These are phyloP conservation scores for Pestalotiopsis sp. DNA, from an alignment of 2,329 filamentous ascomycete genomes.

Conservation along the genomic window DNA sequence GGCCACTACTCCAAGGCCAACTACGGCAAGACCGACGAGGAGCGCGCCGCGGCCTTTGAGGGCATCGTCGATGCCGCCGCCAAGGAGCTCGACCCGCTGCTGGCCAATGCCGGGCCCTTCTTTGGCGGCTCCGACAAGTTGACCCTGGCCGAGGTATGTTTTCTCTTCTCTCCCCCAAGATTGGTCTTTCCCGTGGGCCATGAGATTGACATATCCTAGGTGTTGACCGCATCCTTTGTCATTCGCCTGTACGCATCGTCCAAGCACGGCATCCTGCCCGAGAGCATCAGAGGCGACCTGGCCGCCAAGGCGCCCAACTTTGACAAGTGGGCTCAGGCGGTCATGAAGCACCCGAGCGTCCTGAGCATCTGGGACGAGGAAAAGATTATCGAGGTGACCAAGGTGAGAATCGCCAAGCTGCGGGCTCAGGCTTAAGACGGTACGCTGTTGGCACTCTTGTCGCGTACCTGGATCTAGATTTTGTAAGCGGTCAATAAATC, in stretches of 20 bases:
- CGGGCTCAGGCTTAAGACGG: not conserved
- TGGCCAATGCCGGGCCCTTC: slow-evolving; percentile 58
- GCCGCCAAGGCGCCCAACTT: slow-evolving; percentile 63
- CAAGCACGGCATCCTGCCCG: slow-evolving; percentile 55
- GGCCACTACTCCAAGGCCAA: slow-evolving; percentile 17
- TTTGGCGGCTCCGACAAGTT: slow-evolving; percentile 64
- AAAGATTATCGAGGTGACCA: slow-evolving; percentile 39
- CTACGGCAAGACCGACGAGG: slow-evolving; percentile 47
- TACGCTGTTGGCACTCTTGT: not conserved
- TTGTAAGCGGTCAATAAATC: too few species aligned
- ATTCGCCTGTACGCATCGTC: slow-evolving; percentile 57
- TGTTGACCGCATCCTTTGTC: slow-evolving; percentile 65
- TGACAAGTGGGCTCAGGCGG: slow-evolving; percentile 63
- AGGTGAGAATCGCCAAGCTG: slow-evolving; percentile 37
- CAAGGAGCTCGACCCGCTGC: slow-evolving; percentile 73
- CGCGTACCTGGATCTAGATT: too few species aligned
- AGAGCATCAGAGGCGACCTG: slow-evolving; percentile 45
- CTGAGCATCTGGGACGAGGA: slow-evolving; percentile 61
- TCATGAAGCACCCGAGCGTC: slow-evolving; percentile 65
- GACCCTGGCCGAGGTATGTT: slow-evolving; percentile 71
- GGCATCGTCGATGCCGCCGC: slow-evolving; percentile 56
- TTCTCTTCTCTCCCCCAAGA: not conserved
- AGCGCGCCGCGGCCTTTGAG: slow-evolving; percentile 47
- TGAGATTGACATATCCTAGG: slow-evolving; percentile 37
- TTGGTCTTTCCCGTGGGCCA: too few species aligned